Percentiles rank a stretch among this genome's conserved stretches.
Conservation (phyloP, 2,329 filamentous ascomycete genomes). For the Trichoderma aggressivum region DNA sequence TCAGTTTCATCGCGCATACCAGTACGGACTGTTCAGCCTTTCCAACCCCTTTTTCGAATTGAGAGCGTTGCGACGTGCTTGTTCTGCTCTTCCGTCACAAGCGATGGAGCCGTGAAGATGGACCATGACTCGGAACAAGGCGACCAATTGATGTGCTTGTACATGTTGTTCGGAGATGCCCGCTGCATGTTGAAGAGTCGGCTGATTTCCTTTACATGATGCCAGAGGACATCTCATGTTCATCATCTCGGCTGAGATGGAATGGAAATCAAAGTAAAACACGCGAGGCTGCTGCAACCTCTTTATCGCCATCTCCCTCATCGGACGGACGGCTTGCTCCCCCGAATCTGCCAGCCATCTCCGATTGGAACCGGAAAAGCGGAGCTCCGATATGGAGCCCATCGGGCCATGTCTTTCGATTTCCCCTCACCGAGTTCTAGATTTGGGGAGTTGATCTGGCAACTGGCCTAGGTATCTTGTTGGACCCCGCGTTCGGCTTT, state of each 20-base stretch:
- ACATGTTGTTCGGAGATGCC: not conserved
- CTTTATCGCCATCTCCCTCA: not conserved
- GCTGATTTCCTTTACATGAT: not conserved
- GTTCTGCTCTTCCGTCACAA: not conserved
- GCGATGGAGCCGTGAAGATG: not conserved
- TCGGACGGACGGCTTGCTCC: not conserved
- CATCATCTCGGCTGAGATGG: not conserved
- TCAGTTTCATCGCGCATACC: not conserved
- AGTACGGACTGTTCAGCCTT: not conserved
- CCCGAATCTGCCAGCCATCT: not conserved
- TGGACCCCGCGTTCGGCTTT: not conserved
- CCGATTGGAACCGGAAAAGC: not conserved
- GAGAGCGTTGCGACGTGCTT: not conserved
- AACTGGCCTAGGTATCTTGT: not conserved
- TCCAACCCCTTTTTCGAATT: not conserved
- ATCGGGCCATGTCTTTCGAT: not conserved
- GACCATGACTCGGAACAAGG: not conserved
- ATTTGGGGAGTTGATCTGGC: not conserved
- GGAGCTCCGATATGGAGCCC: slow-evolving; percentile 1
- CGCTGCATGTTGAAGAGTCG: not conserved
- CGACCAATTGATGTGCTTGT: not conserved
- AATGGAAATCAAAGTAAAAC: not conserved
- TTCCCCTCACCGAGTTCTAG: not conserved
- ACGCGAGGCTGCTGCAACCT: not conserved
- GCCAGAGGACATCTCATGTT: not conserved